Evolutionary conservation across 2,329 filamentous ascomycete species (phyloP), one percentile per base, ranked within the genome.

Genomic region (Clarireedia hainanense): DNA sequence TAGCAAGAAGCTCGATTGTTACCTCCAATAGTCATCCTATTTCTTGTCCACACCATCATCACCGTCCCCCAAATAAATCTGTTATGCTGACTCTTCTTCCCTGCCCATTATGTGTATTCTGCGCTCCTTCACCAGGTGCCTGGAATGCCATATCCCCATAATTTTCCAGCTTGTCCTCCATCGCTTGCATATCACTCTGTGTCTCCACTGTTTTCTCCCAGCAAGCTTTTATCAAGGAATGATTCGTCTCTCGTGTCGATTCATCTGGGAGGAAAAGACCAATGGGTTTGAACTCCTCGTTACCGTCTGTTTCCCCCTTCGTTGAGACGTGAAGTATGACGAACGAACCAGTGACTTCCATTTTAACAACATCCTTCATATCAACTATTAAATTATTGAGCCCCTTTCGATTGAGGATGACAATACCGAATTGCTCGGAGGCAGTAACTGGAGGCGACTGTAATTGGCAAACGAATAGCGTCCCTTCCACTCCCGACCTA

Each of bases 401-500:
- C 0, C 84, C 83, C 42, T 84, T 80, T 46, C 88, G 78, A 71
- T 89, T 91, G 59, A 92, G 76, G 6, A 92, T 76, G 64, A 91
- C 87, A 15, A 89, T 80, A 72, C 83, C 83, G 23, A 75, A 63
- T 39, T 64, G 58, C 69, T 64, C 64, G 75, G 59, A 71, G 57
- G 36, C 64, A 39, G 48, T 73, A 60, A 72, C 77, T 62, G 55
- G 67, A 61, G 58, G 67, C 20, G 64, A 59, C 42, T 72, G 70
- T 67, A 81, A 78, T 61, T 87, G 80, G 75, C 89, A 95, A 52
- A 97, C 81, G 70, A 97, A 99, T 61, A 97, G 76, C 12, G 89
- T 88, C 40, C 94, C 94, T 72, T 96, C 91, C 10, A 91, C 80
- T 55, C 85, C 88, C 47, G 81, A 81, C 75, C 95, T 95, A 68